phyloP scores from a whole-genome alignment of 805 yeast genomes.

The Yarrowia bubula region DNA sequence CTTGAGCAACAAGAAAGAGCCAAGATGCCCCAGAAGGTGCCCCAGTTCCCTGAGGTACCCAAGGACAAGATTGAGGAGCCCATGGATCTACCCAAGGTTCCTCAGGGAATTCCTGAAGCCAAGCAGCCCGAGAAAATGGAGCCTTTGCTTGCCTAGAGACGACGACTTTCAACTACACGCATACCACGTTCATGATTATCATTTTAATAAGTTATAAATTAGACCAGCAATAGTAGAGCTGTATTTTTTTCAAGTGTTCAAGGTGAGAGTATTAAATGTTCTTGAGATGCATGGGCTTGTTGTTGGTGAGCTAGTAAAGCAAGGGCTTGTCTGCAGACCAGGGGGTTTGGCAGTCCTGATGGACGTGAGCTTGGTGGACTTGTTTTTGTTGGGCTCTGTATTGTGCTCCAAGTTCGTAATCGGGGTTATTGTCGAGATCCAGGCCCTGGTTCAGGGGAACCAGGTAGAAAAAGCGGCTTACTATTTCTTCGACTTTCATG shows the following conservation, averaged over 20 bases:
- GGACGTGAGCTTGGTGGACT: neutral
- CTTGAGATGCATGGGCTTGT: neutral
- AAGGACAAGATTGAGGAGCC: neutral
- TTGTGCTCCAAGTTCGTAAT: conserved; percentile 21
- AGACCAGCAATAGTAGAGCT: conserved; percentile 6
- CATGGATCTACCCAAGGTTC: conserved; percentile 1
- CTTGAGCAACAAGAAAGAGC: conserved; percentile 32
- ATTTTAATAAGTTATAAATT: conserved; percentile 13
- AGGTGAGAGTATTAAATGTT: neutral
- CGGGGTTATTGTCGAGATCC: conserved; percentile 2
- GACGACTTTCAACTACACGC: neutral
- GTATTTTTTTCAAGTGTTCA: neutral
- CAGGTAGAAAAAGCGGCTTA: neutral
- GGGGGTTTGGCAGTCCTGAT: neutral
- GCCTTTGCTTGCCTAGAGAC: neutral
- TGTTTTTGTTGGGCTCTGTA: neutral
- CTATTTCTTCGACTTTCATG: neutral
- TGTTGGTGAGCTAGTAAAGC: neutral
- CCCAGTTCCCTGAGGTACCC: conserved; percentile 3
- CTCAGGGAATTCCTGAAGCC: neutral
- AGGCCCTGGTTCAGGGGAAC: neutral
- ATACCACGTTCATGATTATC: neutral
- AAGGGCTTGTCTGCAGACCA: neutral
- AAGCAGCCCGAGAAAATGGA: conserved; percentile 4
- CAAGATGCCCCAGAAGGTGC: neutral